Evolutionary conservation across 768 basidiomycete genomes (phyloP), one percentile per base, ranked within the genome.

Genomic region (Vararia minispora): DNA sequence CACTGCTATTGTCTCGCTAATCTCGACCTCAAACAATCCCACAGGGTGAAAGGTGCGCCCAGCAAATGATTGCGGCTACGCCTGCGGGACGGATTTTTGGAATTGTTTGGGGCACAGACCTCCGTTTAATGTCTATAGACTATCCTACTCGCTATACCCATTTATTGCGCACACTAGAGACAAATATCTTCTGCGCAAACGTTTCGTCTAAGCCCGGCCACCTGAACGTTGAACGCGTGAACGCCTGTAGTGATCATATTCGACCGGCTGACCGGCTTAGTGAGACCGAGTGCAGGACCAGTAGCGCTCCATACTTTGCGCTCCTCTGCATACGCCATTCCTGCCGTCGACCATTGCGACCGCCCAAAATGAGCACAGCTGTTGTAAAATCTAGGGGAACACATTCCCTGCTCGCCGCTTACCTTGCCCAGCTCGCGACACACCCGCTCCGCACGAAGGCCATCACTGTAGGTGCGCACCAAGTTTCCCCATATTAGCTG

Each of bases 391-490:
- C 54, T 48, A 43, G 52, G 53, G 39, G 59, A 55, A 40, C 54
- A 45, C 51, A 59, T 43, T 64, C 79, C 10, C 59, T 85, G 32
- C 69, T 87, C 20, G 66, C 69, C n/a, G 72, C 64, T 28, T 91
- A 91, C 57, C 70, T 89, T 4, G 58, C 63, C 12, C 71, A 81
- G 51, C 75, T 91, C 35, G 63, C 74, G 1, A 53, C 62, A 5
- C 68, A 82, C 49, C 88, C 88, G 1, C 62, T 90, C 37, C 69
- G 83, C 29, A 91, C 88, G 30, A 91, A 91, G 62, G 73, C 79
- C 6, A 45, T 79, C 46, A 91, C 88, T 0, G 74, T 79, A 36
- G 79, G 82, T 74, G 50, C 33, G 60, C 54, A 13, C 12, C 31
- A 21, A 3, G 36, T 39, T 37, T 45, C 25, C 31, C 47, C 20